Evolutionary conservation across 371 early-diverging fungal genomes (phyloP), one percentile per base, ranked within the genome.

Genomic region (Capniomyces stellatus): DNA sequence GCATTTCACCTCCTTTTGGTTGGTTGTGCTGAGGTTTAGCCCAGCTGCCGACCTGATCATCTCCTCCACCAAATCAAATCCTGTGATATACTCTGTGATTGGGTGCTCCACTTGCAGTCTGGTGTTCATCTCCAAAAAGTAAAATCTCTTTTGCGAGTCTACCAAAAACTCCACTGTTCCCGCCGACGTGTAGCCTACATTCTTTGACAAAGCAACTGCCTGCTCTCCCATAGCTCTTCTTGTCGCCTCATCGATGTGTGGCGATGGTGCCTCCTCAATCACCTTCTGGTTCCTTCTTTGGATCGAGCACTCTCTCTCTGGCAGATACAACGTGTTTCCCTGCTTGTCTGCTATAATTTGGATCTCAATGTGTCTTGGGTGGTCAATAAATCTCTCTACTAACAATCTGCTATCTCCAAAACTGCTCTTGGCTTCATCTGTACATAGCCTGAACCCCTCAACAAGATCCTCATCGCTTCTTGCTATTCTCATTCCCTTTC

Each of bases 71-170:
- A 98, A 70, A 69, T 98, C 96, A 2, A 88, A 84, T 53, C 79
- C 75, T 13, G 91, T 90, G 27, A 94, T 79, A 86, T 91, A 85
- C 68, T 98, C 98, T 3, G 98, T 94, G 12, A 94, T 85, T 6
- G 97, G 94, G 69, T 97, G 98, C 68, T 97, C 97, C 8, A 98
- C 78, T 65, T 93, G 92, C 21, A 94, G 73, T 47, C 92, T 78
- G 2, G 92, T 90, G 71, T 92, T 92, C 89, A 94, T 92, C 72
- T 97, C 97, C 85, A 98, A 85, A 64, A 96, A 97, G 71, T 93
- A 97, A 62, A 92, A 92, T 54, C 85, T 64, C 60, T 85, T 76
- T 49, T 77, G 78, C 57, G 84, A 81, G 67, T 91, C 93, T 74
- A 89, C 80, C 46, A 98, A 86, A 62, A 95, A 98, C 67, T 98